A percentile compares a stretch with the other conserved stretches of the same genome.
These are phyloP conservation scores for Ciborinia camelliae DNA, from an alignment of 2,329 filamentous ascomycete genomes.

Conservation along the genomic window DNA sequence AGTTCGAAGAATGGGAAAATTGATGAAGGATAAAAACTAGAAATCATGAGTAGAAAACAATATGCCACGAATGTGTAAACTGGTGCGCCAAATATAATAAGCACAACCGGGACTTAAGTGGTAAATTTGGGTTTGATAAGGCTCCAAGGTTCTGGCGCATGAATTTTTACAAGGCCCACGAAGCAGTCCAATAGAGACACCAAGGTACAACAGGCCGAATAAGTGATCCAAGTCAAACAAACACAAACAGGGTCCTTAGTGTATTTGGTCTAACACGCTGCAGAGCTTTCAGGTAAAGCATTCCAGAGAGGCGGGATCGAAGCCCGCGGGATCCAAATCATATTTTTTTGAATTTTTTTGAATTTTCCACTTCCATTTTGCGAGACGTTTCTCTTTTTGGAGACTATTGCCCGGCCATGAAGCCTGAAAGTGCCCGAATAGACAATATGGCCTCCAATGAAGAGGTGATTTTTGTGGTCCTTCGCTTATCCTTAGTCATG, in stretches of 20 bases:
- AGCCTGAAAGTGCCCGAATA: neutral
- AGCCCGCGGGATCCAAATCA: neutral
- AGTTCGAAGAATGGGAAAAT: neutral
- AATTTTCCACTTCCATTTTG: neutral
- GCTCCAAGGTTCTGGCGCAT: neutral
- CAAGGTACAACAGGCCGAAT: neutral
- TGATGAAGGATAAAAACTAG: neutral
- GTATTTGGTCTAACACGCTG: conserved; percentile 4
- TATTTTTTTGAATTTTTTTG: neutral
- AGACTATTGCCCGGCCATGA: no score
- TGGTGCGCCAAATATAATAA: neutral
- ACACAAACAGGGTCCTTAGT: neutral
- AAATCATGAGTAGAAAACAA: neutral
- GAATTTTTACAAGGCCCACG: neutral
- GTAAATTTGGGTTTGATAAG: neutral
- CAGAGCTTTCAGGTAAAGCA: neutral
- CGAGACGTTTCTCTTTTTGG: neutral
- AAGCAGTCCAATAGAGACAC: neutral
- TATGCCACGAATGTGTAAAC: neutral
- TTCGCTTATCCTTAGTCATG: neutral
- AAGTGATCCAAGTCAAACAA: neutral
- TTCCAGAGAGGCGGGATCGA: neutral
- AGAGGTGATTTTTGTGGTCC: neutral
- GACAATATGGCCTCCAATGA: neutral
- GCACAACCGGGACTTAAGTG: neutral